A percentile compares a stretch with the other conserved stretches of the same genome.
These are phyloP conservation scores for Neofusicoccum parvum DNA, from an alignment of 2,329 filamentous ascomycete species.

Conservation along the genomic window DNA sequence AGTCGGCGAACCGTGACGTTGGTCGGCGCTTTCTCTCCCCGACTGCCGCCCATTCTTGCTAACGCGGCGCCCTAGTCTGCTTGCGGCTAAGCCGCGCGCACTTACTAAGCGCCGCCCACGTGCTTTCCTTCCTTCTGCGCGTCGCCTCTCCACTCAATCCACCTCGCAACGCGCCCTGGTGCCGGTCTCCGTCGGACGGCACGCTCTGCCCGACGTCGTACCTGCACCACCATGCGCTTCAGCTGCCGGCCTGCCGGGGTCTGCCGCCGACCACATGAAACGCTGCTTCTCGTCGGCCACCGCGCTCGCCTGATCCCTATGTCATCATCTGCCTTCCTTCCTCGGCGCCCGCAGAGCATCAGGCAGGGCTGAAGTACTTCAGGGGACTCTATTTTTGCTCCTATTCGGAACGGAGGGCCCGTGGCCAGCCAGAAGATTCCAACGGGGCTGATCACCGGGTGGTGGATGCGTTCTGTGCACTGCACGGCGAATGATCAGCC, in stretches of 20 bases:
- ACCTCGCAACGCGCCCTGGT: neutral
- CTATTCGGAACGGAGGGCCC: neutral
- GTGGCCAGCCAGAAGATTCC: slow-evolving; percentile 8
- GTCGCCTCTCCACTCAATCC: neutral
- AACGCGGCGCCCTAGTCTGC: neutral
- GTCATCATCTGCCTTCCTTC: neutral
- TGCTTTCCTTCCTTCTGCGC: neutral
- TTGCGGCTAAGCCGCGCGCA: neutral
- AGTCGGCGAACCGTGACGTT: neutral
- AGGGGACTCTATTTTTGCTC: slow-evolving; percentile 15
- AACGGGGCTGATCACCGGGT: neutral
- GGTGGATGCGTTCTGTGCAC: slow-evolving; percentile 12
- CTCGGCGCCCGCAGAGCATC: neutral
- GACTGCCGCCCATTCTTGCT: neutral
- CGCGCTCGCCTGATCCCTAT: neutral
- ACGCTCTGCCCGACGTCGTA: neutral
- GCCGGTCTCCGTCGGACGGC: neutral
- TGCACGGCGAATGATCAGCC: slow-evolving; percentile 11
- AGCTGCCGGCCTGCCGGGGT: neutral
- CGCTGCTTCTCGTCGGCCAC: no score
- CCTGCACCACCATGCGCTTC: neutral
- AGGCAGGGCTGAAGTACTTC: neutral
- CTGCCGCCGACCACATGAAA: neutral
- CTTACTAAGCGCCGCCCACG: neutral
- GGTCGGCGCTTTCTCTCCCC: neutral